Conservation (phyloP, 148 eudicot genomes). For the Talinum fruticosum region DNA sequence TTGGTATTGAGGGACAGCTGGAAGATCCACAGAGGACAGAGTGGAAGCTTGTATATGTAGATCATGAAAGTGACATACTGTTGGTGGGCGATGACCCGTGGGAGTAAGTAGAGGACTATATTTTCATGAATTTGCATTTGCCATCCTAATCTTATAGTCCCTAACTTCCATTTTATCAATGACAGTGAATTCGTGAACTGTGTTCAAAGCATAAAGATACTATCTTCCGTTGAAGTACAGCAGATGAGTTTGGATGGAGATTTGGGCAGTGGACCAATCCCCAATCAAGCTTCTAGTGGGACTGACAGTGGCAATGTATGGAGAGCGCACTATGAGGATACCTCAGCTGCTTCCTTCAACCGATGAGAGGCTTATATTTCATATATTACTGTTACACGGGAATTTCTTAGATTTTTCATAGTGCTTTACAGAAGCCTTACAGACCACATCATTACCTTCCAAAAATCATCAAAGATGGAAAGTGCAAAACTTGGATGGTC, state of each 20-base stretch:
- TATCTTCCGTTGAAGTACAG: conserved; percentile 85
- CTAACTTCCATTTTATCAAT: background rate
- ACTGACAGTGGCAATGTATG: conserved; percentile 88
- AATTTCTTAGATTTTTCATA: background rate
- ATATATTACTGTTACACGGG: background rate
- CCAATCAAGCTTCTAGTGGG: conserved; percentile 86
- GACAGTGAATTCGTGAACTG: conserved; percentile 93
- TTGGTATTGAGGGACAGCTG: conserved; percentile 90
- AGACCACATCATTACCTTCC: background rate
- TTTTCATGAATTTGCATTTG: background rate
- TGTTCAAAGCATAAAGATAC: conserved; percentile 95
- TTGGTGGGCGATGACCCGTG: conserved; percentile 99
- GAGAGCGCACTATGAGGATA: conserved; percentile 79
- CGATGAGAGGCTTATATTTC: conserved; percentile 26
- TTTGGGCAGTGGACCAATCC: conserved; percentile 54
- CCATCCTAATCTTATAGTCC: background rate
- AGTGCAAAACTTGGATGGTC: no score
- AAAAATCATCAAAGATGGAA: no score
- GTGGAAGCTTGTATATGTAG: conserved; percentile 96
- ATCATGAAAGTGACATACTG: conserved; percentile 90
- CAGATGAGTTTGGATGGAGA: conserved; percentile 98
- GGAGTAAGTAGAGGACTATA: conserved; percentile 65
- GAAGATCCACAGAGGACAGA: conserved; percentile 89
- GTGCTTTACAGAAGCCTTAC: background rate
- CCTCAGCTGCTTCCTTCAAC: conserved; percentile 79